These are phyloP conservation scores for Mortierella sp. DNA, from an alignment of 371 early-diverging fungal genomes.

Conservation along the genomic window DNA sequence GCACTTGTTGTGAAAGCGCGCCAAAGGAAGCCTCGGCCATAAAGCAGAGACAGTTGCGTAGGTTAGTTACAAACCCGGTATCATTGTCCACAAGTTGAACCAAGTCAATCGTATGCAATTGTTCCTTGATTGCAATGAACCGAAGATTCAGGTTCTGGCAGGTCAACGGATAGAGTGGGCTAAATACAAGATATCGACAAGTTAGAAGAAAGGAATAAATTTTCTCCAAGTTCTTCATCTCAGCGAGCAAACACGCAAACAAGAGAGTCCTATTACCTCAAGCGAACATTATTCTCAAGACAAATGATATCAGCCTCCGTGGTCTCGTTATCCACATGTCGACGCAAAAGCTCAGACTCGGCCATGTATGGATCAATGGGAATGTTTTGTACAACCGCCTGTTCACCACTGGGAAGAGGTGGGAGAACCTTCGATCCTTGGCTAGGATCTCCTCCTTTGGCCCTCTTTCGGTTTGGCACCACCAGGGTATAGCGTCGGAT, in stretches of 20 bases:
- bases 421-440: constrained; percentile 56
- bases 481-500: constrained; percentile 72
- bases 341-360: constrained; percentile 70
- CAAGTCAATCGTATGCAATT: constrained; percentile 73
- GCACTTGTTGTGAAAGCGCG: constrained; percentile 42
- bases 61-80: constrained; percentile 72
- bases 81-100: constrained; percentile 78
- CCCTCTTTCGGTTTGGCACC: constrained; percentile 71
- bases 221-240: too few species aligned
- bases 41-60: constrained; percentile 62
- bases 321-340: constrained; percentile 72
- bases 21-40: constrained; percentile 55
- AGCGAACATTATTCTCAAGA: constrained; percentile 74
- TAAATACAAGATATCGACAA: constrained; percentile 25
- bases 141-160: constrained; percentile 80
- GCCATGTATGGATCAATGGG: constrained; percentile 72
- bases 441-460: constrained; percentile 49
- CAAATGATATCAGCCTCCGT: constrained; percentile 79
- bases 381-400: constrained; percentile 55
- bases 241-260: too few species aligned
- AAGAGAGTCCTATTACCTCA: constrained; percentile 56
- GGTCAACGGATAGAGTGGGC: constrained; percentile 74
- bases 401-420: constrained; percentile 57
- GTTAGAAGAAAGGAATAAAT: not conserved
- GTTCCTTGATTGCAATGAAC: constrained; percentile 82